Evolutionary conservation across 1,284 basidiomycete genomes (phyloP).

Genomic region (Ustilago esculenta): DNA sequence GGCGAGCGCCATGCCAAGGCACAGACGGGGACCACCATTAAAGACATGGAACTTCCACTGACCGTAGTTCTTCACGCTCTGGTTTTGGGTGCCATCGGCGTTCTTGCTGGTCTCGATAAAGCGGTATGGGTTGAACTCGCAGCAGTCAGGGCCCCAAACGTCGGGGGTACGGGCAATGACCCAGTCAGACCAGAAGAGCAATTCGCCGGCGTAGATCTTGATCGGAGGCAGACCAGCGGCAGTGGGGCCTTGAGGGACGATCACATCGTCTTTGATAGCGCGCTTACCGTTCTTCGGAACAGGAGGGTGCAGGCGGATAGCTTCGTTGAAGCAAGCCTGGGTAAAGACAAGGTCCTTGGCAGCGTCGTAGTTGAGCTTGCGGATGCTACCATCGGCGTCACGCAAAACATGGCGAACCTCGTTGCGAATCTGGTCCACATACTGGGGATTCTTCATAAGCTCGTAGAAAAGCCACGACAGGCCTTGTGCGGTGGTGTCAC

Average conservation of each 20-base stretch:
- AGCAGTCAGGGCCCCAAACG: constrained; percentile 55
- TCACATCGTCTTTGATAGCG: constrained; percentile 51
- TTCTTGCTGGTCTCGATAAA: constrained; percentile 43
- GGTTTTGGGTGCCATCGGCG: constrained; percentile 25
- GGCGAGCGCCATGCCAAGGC: constrained; percentile 57
- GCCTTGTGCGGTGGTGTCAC: constrained; percentile 57
- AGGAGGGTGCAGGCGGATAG: constrained; percentile 52
- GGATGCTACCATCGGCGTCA: constrained; percentile 20
- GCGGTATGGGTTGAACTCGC: constrained; percentile 50
- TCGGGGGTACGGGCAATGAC: constrained; percentile 54
- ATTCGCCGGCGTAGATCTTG: constrained; percentile 48
- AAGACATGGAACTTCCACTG: constrained; percentile 61
- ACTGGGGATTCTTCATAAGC: constrained; percentile 39
- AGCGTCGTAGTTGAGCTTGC: constrained; percentile 48
- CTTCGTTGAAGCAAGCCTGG: constrained; percentile 55
- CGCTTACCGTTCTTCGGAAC: constrained; percentile 59
- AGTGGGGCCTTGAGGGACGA: constrained; percentile 48
- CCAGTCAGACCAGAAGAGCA: constrained; percentile 59
- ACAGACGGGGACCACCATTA: constrained; percentile 59
- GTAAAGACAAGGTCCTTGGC: constrained; percentile 54
- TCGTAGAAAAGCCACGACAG: constrained; percentile 58
- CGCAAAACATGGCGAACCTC: constrained; percentile 42
- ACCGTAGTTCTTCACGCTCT: constrained; percentile 32
- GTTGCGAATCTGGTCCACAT: constrained; percentile 45
- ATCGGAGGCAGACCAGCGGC: constrained; percentile 52